A percentile compares a stretch with the other conserved stretches of the same genome.
Conservation (phyloP, 2,329 filamentous ascomycete genomes). For the Gnomoniopsis smithogilvyi region DNA sequence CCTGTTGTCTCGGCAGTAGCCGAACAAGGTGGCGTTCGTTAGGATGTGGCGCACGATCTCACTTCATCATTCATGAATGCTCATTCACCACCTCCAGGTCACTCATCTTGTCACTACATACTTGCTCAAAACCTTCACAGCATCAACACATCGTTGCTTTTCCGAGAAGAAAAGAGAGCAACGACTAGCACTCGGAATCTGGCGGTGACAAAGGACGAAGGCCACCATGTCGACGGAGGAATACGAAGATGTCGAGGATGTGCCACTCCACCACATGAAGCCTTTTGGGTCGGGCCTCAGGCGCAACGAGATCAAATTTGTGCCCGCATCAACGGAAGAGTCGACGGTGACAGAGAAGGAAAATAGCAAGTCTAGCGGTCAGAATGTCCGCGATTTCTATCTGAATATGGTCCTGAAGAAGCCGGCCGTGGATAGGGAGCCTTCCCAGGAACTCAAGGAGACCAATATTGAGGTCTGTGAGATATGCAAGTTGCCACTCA, state of each 20-base stretch:
- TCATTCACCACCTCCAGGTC: neutral
- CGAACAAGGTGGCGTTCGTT: neutral
- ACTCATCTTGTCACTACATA: neutral
- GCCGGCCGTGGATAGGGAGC: conserved; percentile 11
- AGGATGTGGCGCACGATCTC: neutral
- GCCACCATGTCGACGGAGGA: conserved; percentile 17
- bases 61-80: too few relatives aligned
- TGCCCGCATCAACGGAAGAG: conserved; percentile 46
- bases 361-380: conserved; percentile 14
- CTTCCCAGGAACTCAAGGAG: conserved; percentile 18
- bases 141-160: neutral
- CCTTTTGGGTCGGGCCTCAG: conserved; percentile 56
- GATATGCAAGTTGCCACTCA: conserved; percentile 58
- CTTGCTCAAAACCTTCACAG: neutral
- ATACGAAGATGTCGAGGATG: conserved; percentile 37
- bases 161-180: neutral
- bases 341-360: conserved; percentile 22
- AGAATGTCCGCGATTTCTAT: conserved; percentile 57
- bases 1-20: conserved; percentile 10
- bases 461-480: conserved; percentile 40
- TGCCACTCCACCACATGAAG: conserved; percentile 50
- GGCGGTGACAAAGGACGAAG: neutral
- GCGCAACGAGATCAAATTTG: conserved; percentile 53
- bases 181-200: neutral
- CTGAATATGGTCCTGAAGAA: conserved; percentile 61